Percentiles rank a stretch among this genome's conserved stretches.
Conservation (phyloP, 176 grass and related monocot genomes). For the Zea luxurians region DNA sequence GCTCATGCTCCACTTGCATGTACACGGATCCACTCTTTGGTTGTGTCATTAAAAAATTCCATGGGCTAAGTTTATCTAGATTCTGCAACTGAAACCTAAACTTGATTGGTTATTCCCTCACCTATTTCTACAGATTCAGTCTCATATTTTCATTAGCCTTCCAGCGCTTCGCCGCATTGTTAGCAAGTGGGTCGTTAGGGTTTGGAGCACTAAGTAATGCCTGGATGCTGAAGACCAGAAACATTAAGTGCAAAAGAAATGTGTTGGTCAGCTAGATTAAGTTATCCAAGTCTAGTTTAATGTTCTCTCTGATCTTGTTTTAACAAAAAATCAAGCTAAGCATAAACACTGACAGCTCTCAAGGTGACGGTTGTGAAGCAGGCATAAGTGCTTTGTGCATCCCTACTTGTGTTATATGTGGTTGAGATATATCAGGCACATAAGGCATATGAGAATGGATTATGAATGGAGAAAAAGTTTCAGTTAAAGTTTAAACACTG, state of each 20-base stretch:
- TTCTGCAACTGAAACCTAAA: constrained; percentile 9
- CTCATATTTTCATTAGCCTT: constrained; percentile 70
- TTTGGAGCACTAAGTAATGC: constrained; percentile 73
- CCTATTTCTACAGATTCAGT: constrained; percentile 71
- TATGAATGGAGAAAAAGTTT: background rate
- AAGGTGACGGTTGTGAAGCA: background rate
- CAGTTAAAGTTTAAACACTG: background rate
- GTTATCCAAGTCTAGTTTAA: background rate
- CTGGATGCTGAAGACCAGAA: constrained; percentile 56
- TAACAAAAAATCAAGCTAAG: background rate
- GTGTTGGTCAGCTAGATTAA: background rate
- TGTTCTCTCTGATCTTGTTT: constrained; percentile 1
- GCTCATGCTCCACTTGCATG: constrained; percentile 54
- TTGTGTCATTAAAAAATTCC: constrained; percentile 28
- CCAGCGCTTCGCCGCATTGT: constrained; percentile 83
- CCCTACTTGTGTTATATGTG: background rate
- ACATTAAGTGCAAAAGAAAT: constrained; percentile 9
- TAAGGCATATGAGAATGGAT: background rate
- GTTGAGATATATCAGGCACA: background rate
- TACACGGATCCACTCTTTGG: constrained; percentile 67
- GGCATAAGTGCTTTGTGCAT: background rate
- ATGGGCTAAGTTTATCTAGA: constrained; percentile 1
- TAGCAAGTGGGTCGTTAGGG: constrained; percentile 66
- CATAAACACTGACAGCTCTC: background rate
- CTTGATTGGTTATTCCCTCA: constrained; percentile 17